Evolutionary conservation across 371 early-diverging fungal genomes (phyloP).

Genomic region (Apophysomyces elegans): DNA sequence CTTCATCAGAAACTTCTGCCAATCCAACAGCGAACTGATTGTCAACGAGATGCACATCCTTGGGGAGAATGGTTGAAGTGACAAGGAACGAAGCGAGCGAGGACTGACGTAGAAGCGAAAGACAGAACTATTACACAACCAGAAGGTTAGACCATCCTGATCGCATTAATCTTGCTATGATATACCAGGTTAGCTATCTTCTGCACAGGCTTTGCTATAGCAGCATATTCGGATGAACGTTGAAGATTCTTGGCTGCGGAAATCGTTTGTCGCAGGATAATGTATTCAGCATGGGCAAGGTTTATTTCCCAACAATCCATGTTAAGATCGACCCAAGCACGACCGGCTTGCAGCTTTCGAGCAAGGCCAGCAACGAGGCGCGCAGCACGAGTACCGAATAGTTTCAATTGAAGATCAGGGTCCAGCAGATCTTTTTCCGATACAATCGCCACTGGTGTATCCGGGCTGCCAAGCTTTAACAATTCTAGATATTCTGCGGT

Average conservation of each 20-base stretch:
- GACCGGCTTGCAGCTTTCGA: conserved; percentile 33
- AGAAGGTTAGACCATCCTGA: neutral
- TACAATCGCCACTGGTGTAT: conserved; percentile 26
- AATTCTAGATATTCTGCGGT: conserved; percentile 45
- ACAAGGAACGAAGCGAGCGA: conserved; percentile 41
- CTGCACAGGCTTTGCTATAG: conserved; percentile 27
- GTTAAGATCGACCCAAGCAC: conserved; percentile 59
- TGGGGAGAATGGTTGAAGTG: conserved; percentile 38
- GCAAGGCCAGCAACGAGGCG: conserved; percentile 56
- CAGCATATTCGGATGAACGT: conserved; percentile 18
- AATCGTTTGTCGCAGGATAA: conserved; percentile 27
- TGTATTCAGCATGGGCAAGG: conserved; percentile 52
- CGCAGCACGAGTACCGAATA: conserved; percentile 66
- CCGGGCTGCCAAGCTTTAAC: conserved; percentile 30
- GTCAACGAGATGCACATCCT: conserved; percentile 30
- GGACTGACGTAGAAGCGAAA: conserved; percentile 32
- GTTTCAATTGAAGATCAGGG: conserved; percentile 53
- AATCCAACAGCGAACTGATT: conserved; percentile 29
- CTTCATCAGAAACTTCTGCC: conserved; percentile 54
- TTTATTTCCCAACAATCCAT: conserved; percentile 60
- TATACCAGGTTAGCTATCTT: conserved; percentile 44
- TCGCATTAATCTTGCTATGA: neutral
- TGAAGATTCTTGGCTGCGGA: conserved; percentile 13
- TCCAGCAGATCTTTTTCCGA: conserved; percentile 34
- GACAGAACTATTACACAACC: conserved; percentile 32